These are phyloP conservation scores for Hanseniaspora jakobsenii DNA, from an alignment of 805 yeast species.

Conservation along the genomic window DNA sequence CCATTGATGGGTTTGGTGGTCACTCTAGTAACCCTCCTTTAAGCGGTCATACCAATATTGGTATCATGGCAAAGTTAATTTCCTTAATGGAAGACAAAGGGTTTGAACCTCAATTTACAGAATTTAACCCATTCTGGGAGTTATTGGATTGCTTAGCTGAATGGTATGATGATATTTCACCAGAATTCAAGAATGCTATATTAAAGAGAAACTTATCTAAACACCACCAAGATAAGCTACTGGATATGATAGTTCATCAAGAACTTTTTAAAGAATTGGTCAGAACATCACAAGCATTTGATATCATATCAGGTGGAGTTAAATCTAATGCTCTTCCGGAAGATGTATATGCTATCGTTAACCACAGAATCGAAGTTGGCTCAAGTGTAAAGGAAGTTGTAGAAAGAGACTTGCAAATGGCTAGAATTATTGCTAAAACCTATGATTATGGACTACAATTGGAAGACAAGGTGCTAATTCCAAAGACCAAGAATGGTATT, in stretches of 20 bases:
- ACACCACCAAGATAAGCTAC: slow-evolving; percentile 29
- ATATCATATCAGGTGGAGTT: slow-evolving; percentile 57
- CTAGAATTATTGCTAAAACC: slow-evolving; percentile 35
- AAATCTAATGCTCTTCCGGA: slow-evolving; percentile 73
- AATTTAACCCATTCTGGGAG: slow-evolving; percentile 48
- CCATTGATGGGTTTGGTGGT: slow-evolving; percentile 56
- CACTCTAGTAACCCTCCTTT: slow-evolving; percentile 67
- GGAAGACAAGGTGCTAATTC: slow-evolving; percentile 21
- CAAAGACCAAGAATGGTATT: slow-evolving; percentile 25
- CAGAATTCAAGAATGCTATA: slow-evolving; percentile 21
- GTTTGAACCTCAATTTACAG: slow-evolving; percentile 32
- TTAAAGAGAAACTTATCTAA: slow-evolving; percentile 30
- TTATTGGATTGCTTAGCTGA: slow-evolving; percentile 52
- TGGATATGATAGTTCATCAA: slow-evolving; percentile 20
- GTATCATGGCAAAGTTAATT: slow-evolving; percentile 52
- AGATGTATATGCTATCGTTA: slow-evolving; percentile 39
- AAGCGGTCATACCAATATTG: slow-evolving; percentile 61
- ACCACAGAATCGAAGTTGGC: slow-evolving; percentile 55
- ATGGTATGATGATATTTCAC: slow-evolving; percentile 26
- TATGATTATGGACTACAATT: slow-evolving; percentile 37
- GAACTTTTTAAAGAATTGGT: slow-evolving; percentile 31
- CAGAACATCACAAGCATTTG: slow-evolving; percentile 56
- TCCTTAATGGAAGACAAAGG: slow-evolving; percentile 46
- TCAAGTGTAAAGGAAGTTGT: slow-evolving; percentile 35
- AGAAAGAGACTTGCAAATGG: slow-evolving; percentile 30